A percentile compares a stretch with the other conserved stretches of the same genome.
Conservation (phyloP, 2,329 filamentous ascomycete genomes). For the Apiospora sp. region DNA sequence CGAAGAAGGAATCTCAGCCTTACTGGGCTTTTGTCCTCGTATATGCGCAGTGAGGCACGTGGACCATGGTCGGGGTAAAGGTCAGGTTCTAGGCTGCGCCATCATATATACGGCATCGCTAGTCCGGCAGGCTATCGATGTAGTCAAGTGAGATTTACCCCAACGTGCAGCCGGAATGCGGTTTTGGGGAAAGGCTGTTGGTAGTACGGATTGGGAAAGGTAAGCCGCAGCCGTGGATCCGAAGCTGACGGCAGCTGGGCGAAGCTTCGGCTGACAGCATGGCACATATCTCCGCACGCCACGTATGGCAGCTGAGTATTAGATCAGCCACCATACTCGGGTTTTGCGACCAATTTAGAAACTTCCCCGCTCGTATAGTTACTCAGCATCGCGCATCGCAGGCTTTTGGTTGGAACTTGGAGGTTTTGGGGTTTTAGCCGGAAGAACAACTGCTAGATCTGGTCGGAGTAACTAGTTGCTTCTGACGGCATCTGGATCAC, state of each 20-base stretch:
- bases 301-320: background rate
- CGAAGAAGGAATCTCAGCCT: background rate
- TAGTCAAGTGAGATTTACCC: background rate
- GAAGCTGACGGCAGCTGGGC: background rate
- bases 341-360: background rate
- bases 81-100: conserved; percentile 1
- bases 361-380: background rate
- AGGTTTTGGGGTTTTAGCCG: too few relatives aligned
- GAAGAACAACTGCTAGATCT: background rate
- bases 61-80: background rate
- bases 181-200: background rate
- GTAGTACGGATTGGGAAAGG: background rate
- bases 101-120: background rate
- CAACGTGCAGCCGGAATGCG: background rate
- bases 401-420: too few relatives aligned
- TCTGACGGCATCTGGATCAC: background rate
- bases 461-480: background rate
- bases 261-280: background rate
- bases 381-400: background rate
- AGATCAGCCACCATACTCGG: background rate
- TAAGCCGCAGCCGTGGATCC: background rate
- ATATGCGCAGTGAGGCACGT: background rate
- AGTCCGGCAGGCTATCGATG: background rate
- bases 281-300: conserved; percentile 11
- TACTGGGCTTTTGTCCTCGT: background rate